A percentile compares a stretch with the other conserved stretches of the same genome.
Conservation (phyloP, 139 green algal species). For the Nannochloris sp. region DNA sequence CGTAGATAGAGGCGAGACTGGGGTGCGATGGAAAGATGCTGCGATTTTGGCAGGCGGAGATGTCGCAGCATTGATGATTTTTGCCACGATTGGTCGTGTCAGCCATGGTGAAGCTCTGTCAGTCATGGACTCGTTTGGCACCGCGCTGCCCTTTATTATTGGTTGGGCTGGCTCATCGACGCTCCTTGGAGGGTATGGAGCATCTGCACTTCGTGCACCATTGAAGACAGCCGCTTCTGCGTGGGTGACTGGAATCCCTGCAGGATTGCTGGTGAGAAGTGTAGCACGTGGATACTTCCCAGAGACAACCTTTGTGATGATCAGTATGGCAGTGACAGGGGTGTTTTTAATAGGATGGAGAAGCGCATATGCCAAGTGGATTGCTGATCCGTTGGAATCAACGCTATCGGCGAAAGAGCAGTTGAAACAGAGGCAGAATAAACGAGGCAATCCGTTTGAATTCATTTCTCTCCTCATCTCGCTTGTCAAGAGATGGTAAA, state of each 20-base stretch:
- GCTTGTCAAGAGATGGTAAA: conserved; percentile 49
- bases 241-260: conserved; percentile 55
- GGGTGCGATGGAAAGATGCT: background rate
- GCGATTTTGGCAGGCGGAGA: conserved; percentile 55
- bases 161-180: conserved; percentile 49
- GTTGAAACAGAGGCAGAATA: conserved; percentile 29
- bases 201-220: conserved; percentile 27
- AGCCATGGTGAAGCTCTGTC: conserved; percentile 48
- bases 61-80: conserved; percentile 48
- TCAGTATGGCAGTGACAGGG: conserved; percentile 45
- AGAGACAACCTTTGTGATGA: conserved; percentile 55
- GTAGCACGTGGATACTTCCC: conserved; percentile 54
- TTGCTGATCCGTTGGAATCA: conserved; percentile 15
- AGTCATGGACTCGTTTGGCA: conserved; percentile 30
- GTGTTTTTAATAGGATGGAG: conserved; percentile 66
- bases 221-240: conserved; percentile 45
- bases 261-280: conserved; percentile 46
- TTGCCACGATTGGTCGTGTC: conserved; percentile 55
- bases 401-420: conserved; percentile 8
- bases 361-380: conserved; percentile 34
- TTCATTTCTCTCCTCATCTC: conserved; percentile 52
- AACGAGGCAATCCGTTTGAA: conserved; percentile 51
- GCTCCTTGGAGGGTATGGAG: conserved; percentile 43
- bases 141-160: conserved; percentile 62
- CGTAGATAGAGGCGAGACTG: conserved; percentile 12